Base-by-base conservation (phyloP, 2,329 filamentous ascomycete genomes). In the Thermoascus crustaceus region DNA sequence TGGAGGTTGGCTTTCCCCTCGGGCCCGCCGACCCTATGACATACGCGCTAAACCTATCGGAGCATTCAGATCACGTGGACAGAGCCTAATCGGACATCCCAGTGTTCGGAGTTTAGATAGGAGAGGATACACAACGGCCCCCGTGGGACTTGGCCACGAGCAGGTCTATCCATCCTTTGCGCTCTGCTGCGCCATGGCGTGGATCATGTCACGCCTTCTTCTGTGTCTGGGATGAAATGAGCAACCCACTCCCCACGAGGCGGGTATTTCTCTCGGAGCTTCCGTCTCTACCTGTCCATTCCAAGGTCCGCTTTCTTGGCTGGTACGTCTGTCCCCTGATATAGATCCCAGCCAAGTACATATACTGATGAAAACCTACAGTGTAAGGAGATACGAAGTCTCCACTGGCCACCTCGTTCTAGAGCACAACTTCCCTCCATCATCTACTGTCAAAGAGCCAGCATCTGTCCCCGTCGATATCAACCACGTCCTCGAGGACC, bases 301-400 rank as follows among this genome's bases (percentile, higher is more conserved):
- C 78, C n/a, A 96, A 96, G 64, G 81, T 95, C 41, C 80, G 89
- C 42, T 94, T 96, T 59, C 64, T 96, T 33, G 88, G 86, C 60
- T 95, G 88, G 89, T 94, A 72, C 65, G 78, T 64, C n/a, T n/a
- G n/a, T n/a, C n/a, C n/a, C n/a, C n/a, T n/a, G n/a, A 21, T 34
- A 16, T 34, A 20, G 10, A 24, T n/a, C n/a, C n/a, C n/a, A n/a
- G n/a, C n/a, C n/a, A 37, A 14, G 35, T 30, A 21, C 21, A 22
- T 13, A 32, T 17, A 30, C 13, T 14, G 23, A 33, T 16, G 20
- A 18, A n/a, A 34, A 19, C 14, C 32, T 38, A 23, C 52, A 82
- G 78, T 51, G 72, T 83, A 21, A 69, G 72, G 23, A 60, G 65
- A 21, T 83, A 83, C 50, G 57, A 71, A 34, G 66, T 71, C 27